Evolutionary conservation across 495 filamentous ascomycete genomes (phyloP).

Genomic region (Aspergillus panamensis): DNA sequence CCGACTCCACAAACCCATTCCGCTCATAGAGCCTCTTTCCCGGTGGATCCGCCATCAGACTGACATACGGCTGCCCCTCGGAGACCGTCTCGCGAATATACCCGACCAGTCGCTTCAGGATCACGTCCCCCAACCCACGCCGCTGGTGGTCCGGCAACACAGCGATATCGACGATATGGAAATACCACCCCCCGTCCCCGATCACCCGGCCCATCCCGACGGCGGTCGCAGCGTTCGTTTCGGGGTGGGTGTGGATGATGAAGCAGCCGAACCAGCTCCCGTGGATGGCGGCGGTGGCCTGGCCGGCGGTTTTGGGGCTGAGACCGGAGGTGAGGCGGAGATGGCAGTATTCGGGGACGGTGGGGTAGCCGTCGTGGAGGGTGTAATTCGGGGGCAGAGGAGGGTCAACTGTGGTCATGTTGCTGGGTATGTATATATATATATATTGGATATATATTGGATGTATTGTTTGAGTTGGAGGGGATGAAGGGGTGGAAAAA

Average conservation of each 20-base stretch:
- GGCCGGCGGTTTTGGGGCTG: slow-evolving; percentile 34
- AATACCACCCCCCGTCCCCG: slow-evolving; percentile 54
- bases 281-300: slow-evolving; percentile 29
- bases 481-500: too few species aligned
- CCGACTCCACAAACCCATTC: slow-evolving; percentile 49
- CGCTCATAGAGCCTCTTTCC: slow-evolving; percentile 44
- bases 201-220: slow-evolving; percentile 53
- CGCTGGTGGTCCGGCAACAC: slow-evolving; percentile 47
- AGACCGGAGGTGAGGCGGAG: slow-evolving; percentile 37
- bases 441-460: too few species aligned
- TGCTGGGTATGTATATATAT: background rate
- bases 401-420: background rate
- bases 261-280: slow-evolving; percentile 46
- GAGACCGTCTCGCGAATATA: slow-evolving; percentile 38
- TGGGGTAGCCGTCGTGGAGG: slow-evolving; percentile 34
- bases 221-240: background rate
- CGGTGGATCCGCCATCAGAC: slow-evolving; percentile 43
- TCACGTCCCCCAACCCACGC: slow-evolving; percentile 45
- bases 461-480: too few species aligned
- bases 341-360: slow-evolving; percentile 35
- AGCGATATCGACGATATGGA: slow-evolving; percentile 52
- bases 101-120: slow-evolving; percentile 41
- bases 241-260: slow-evolving; percentile 27
- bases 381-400: slow-evolving; percentile 32
- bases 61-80: slow-evolving; percentile 41